phyloP scores from a whole-genome alignment of 306 rosid species.

The Abrus pulchellus region DNA sequence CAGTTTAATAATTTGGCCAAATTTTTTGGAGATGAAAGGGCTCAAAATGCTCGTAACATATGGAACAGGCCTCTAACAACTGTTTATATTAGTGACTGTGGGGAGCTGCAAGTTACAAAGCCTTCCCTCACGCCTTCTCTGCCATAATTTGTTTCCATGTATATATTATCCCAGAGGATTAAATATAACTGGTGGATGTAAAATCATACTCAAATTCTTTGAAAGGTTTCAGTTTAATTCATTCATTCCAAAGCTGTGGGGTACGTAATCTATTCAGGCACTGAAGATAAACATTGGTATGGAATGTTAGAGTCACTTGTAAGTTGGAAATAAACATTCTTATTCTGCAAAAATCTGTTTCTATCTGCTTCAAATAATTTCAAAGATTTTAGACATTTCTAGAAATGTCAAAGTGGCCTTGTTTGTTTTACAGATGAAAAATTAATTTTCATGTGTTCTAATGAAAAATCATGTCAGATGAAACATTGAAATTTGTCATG shows the following conservation, averaged over 20 bases:
- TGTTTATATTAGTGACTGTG: slow-evolving; percentile 87
- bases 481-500: no score
- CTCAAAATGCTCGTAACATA: slow-evolving; percentile 81
- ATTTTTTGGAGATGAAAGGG: slow-evolving; percentile 89
- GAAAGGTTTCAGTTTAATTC: slow-evolving; percentile 1
- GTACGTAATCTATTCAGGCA: slow-evolving; percentile 10
- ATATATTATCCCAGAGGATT: slow-evolving; percentile 37
- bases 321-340: slow-evolving; percentile 3
- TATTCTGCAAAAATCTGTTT: background rate
- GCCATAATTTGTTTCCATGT: slow-evolving; percentile 60
- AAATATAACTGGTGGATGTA: slow-evolving; percentile 47
- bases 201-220: slow-evolving; percentile 48
- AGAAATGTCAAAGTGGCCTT: background rate
- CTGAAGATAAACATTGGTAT: background rate
- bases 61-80: slow-evolving; percentile 90
- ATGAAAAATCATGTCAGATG: no score
- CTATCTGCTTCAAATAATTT: background rate
- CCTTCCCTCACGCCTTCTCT: slow-evolving; percentile 86
- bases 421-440: background rate
- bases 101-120: slow-evolving; percentile 85
- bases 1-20: slow-evolving; percentile 88
- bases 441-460: no score
- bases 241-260: slow-evolving; percentile 16
- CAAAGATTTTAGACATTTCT: background rate
- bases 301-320: background rate